Evolutionary conservation across 1,139 yeast species (phyloP).

Genomic region (Suhomyces taliae): DNA sequence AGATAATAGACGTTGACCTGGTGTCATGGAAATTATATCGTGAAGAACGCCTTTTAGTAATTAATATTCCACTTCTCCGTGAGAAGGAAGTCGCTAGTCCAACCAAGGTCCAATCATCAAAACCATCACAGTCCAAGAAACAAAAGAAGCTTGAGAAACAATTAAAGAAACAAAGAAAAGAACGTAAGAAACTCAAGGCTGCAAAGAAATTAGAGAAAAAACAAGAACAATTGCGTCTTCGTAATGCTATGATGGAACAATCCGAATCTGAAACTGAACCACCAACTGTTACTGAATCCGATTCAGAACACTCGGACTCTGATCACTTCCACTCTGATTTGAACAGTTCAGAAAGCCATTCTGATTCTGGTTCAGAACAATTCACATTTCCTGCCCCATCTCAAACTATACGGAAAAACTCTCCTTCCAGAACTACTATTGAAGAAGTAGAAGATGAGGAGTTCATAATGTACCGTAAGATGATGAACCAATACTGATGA

Average conservation of each 20-base stretch:
- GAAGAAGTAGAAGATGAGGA: conserved; percentile 21
- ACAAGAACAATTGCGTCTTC: neutral
- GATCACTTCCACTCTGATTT: neutral
- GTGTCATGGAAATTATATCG: conserved; percentile 38
- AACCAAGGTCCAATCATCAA: neutral
- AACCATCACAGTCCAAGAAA: conserved; percentile 5
- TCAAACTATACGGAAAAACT: neutral
- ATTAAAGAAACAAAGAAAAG: conserved; percentile 1
- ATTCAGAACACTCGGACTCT: neutral
- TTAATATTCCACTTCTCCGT: conserved; percentile 35
- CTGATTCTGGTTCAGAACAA: conserved; percentile 2
- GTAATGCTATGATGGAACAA: neutral
- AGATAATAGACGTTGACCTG: conserved; percentile 30
- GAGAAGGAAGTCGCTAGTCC: neutral
- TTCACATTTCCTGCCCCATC: neutral
- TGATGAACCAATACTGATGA: conserved; percentile 5
- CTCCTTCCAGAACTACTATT: conserved; percentile 9
- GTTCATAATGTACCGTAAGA: conserved; percentile 12
- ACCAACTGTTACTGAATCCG: neutral
- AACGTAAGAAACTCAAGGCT: conserved; percentile 1
- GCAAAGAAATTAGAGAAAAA: conserved; percentile 1
- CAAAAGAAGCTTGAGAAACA: conserved; percentile 7
- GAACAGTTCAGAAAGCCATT: neutral
- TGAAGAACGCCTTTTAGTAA: conserved; percentile 33
- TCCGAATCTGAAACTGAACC: neutral